These are phyloP conservation scores for Trichothecium sympodiale DNA, from an alignment of 2,329 filamentous ascomycete genomes.

Conservation along the genomic window DNA sequence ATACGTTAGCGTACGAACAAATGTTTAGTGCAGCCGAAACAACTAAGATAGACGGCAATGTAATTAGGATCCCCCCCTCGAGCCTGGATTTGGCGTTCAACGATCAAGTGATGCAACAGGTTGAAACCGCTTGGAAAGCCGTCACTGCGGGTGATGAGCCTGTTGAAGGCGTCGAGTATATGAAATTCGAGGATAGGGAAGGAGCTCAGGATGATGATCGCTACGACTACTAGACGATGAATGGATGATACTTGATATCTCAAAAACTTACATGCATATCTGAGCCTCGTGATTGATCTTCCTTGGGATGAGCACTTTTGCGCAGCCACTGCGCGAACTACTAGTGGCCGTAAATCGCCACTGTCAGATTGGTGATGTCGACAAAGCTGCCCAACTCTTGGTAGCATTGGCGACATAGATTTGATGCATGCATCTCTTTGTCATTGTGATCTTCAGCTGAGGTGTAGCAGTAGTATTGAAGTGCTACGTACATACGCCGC, in stretches of 20 bases:
- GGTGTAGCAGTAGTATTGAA: no score
- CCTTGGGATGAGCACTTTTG: no score
- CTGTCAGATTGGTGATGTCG: no score
- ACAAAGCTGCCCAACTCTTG: no score
- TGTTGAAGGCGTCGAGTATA: conserved; percentile 44
- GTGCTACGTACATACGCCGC: no score
- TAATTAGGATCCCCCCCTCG: conserved; percentile 46
- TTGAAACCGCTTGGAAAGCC: conserved; percentile 59
- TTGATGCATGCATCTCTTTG: no score
- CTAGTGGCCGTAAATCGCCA: no score
- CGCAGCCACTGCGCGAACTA: no score
- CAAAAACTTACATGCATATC: neutral
- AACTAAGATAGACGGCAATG: conserved; percentile 23
- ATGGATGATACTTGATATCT: neutral
- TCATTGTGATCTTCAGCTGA: no score
- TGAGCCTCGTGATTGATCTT: neutral
- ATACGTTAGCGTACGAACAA: conserved; percentile 47
- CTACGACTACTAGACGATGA: conserved; percentile 23
- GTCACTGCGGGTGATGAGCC: conserved; percentile 42
- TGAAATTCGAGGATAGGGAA: conserved; percentile 70
- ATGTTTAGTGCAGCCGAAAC: conserved; percentile 15
- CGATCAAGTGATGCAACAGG: conserved; percentile 55
- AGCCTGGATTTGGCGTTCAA: conserved; percentile 62
- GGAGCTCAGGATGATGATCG: conserved; percentile 44
- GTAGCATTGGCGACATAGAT: no score